phyloP scores from a whole-genome alignment of 768 basidiomycete genomes.

The Macrolepiota albuminosa region DNA sequence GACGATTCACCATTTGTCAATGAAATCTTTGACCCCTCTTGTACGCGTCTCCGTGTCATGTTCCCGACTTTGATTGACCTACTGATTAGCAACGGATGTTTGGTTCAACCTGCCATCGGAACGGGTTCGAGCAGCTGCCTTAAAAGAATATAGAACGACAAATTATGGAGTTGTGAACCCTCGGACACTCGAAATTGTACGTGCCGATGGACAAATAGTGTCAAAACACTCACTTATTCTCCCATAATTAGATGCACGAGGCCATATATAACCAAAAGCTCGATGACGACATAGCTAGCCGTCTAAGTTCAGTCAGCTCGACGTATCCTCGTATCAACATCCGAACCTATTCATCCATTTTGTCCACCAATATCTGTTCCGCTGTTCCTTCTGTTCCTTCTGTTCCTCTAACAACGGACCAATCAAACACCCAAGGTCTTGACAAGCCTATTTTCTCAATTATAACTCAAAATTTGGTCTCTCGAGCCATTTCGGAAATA shows the following conservation, averaged over 20 bases:
- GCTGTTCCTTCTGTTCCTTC: background rate
- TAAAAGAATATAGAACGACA: constrained; percentile 42
- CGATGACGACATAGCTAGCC: constrained; percentile 34
- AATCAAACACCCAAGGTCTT: background rate
- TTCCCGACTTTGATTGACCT: background rate
- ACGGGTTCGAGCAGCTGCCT: constrained; percentile 27
- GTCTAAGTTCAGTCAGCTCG: constrained; percentile 18
- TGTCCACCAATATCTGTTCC: constrained; percentile 22
- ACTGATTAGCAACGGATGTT: constrained; percentile 31
- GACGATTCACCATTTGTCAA: constrained; percentile 52
- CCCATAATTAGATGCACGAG: constrained; percentile 37
- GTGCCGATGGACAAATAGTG: constrained; percentile 4
- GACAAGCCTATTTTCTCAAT: constrained; percentile 13
- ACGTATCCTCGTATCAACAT: constrained; percentile 30
- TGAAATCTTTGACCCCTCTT: constrained; percentile 48
- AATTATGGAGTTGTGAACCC: constrained; percentile 54
- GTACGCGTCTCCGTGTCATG: constrained; percentile 21
- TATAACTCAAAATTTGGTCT: constrained; percentile 33
- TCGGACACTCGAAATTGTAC: constrained; percentile 36
- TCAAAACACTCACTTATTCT: background rate
- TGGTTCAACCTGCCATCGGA: constrained; percentile 34
- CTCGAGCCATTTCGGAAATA: constrained; percentile 23
- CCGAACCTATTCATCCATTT: constrained; percentile 30
- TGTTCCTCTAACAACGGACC: background rate
- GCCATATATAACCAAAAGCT: constrained; percentile 47